These are phyloP conservation scores for Flaveria linearis DNA, from an alignment of 129 eudicot genomes.

Conservation along the genomic window DNA sequence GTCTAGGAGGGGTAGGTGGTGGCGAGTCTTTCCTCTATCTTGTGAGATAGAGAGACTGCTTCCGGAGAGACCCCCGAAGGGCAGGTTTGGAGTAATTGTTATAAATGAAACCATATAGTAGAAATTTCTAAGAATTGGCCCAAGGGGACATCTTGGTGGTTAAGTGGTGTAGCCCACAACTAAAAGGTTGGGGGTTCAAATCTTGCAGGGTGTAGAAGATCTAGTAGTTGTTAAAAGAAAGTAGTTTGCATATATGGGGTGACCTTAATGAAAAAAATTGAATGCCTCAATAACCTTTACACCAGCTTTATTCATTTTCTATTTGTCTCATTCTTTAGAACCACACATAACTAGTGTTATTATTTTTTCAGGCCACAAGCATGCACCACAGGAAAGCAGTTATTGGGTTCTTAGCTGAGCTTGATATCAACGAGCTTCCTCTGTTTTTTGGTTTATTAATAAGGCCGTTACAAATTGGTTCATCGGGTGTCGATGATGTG, in stretches of 20 bases:
- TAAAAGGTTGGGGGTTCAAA: no score
- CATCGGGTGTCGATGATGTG: slow-evolving; percentile 43
- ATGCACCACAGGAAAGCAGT: slow-evolving; percentile 73
- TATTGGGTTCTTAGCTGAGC: slow-evolving; percentile 74
- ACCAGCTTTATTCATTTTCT: not conserved
- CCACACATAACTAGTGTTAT: slow-evolving; percentile 15
- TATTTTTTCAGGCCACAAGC: slow-evolving; percentile 65
- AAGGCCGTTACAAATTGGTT: slow-evolving; percentile 49
- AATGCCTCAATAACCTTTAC: not conserved
- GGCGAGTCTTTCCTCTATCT: no score
- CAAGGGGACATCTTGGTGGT: no score
- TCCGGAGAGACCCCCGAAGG: no score
- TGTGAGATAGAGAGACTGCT: no score
- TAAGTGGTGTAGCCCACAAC: no score
- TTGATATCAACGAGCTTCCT: slow-evolving; percentile 78
- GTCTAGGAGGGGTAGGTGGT: no score
- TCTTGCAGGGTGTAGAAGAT: no score
- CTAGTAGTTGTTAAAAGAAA: no score
- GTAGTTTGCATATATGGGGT: not conserved
- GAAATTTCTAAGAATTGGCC: no score
- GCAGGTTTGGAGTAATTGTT: no score
- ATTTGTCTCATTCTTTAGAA: not conserved
- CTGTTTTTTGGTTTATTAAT: slow-evolving; percentile 66
- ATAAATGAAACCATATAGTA: no score
- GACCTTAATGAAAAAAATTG: not conserved